phyloP scores from a whole-genome alignment of 768 basidiomycete genomes.

The Hericium coralloides region DNA sequence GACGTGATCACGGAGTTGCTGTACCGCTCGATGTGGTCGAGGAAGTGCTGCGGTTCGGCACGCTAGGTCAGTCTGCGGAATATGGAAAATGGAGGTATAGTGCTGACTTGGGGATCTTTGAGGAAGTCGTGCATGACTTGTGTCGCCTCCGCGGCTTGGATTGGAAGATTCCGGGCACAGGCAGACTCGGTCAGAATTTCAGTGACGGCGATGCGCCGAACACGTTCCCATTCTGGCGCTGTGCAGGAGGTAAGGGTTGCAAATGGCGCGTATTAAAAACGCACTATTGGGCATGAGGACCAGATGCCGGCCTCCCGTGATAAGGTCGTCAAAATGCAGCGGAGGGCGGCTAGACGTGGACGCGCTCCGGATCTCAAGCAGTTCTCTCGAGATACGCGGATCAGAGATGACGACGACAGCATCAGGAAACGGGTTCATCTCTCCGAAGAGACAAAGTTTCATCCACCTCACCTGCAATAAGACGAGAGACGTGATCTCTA shows the following conservation, averaged over 20 bases:
- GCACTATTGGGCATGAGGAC: not conserved
- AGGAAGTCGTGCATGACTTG: conserved; percentile 24
- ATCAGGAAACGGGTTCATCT: too few relatives aligned
- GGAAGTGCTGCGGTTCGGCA: conserved; percentile 17
- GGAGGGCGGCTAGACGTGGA: not conserved
- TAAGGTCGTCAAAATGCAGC: not conserved
- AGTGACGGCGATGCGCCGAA: not conserved
- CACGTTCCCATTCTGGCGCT: not conserved
- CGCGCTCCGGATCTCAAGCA: not conserved
- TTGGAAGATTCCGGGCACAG: conserved; percentile 13
- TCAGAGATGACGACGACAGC: not conserved
- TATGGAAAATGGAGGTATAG: not conserved
- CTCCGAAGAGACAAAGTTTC: too few relatives aligned
- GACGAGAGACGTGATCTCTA: too few relatives aligned
- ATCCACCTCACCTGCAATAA: too few relatives aligned
- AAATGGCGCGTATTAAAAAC: not conserved
- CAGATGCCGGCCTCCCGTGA: not conserved
- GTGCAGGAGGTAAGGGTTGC: not conserved
- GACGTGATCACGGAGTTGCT: conserved; percentile 24
- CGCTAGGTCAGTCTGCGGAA: not conserved
- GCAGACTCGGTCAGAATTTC: conserved; percentile 16
- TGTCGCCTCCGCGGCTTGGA: conserved; percentile 22
- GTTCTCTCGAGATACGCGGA: not conserved
- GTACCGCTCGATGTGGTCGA: conserved; percentile 22
- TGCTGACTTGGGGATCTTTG: conserved; percentile 17